These are phyloP conservation scores for Dissophora globulifera DNA, from an alignment of 192 early-diverging fungal species.

Conservation along the genomic window DNA sequence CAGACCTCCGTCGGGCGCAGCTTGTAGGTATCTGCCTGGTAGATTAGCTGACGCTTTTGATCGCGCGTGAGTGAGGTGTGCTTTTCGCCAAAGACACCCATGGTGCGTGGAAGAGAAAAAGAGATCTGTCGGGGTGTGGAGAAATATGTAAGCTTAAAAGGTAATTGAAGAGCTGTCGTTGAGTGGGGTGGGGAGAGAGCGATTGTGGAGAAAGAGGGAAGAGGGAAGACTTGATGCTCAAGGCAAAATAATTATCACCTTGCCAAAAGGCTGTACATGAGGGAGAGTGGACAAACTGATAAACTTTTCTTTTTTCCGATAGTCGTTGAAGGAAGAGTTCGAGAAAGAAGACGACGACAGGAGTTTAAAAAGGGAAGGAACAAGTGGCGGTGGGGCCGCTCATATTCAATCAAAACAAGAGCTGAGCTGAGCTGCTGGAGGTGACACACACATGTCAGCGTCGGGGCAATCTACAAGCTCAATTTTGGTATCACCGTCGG, in stretches of 20 bases:
- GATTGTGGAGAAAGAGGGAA: neutral
- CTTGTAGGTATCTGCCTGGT: constrained; percentile 51
- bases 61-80: constrained; percentile 50
- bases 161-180: neutral
- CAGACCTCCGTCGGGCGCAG: constrained; percentile 50
- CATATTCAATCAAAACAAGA: neutral
- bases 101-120: neutral
- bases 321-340: too few species aligned
- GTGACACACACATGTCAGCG: neutral
- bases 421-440: neutral
- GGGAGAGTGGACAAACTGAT: neutral
- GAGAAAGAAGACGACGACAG: too few species aligned
- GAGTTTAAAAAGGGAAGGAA: constrained; percentile 1
- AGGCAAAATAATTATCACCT: constrained; percentile 39
- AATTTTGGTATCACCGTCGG: too few species aligned
- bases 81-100: constrained; percentile 53
- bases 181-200: neutral
- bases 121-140: neutral
- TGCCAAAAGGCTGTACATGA: constrained; percentile 2
- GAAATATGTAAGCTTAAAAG: neutral
- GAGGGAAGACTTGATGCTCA: constrained; percentile 7
- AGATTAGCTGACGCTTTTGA: constrained; percentile 49
- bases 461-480: neutral
- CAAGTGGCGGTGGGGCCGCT: neutral
- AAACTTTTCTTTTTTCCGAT: neutral